phyloP scores from a whole-genome alignment of 2,329 filamentous ascomycete species.

The Lachnellula occidentalis region DNA sequence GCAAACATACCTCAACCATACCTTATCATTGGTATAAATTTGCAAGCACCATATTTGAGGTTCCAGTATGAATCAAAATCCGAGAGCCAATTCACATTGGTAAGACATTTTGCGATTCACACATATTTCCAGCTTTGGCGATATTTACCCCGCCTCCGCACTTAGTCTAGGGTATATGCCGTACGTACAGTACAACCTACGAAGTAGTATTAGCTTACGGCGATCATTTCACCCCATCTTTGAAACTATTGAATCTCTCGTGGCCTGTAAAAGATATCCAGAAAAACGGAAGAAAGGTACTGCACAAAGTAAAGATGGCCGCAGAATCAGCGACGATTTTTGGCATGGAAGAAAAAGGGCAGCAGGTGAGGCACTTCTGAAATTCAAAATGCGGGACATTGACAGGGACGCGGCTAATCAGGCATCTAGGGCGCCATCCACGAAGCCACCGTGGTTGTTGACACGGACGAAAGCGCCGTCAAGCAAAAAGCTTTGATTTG shows the following conservation, averaged over 20 bases:
- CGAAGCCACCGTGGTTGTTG: neutral
- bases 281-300: neutral
- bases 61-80: too few species aligned
- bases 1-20: too few species aligned
- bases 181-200: neutral
- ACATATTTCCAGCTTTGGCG: too few species aligned
- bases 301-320: neutral
- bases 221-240: neutral
- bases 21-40: too few species aligned
- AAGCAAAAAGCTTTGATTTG: conserved; percentile 40
- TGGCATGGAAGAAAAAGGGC: neutral
- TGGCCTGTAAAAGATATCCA: neutral
- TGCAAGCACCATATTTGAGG: too few species aligned
- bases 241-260: neutral
- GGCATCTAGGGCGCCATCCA: neutral
- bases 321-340: neutral
- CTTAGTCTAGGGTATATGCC: neutral
- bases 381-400: neutral
- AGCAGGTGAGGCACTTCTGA: neutral
- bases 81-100: too few species aligned
- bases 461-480: conserved; percentile 2
- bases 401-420: neutral
- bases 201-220: neutral
- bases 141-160: neutral
- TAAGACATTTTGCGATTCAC: too few species aligned